Conservation (phyloP, 495 filamentous ascomycete genomes). For the Penicillium diatomitis region DNA sequence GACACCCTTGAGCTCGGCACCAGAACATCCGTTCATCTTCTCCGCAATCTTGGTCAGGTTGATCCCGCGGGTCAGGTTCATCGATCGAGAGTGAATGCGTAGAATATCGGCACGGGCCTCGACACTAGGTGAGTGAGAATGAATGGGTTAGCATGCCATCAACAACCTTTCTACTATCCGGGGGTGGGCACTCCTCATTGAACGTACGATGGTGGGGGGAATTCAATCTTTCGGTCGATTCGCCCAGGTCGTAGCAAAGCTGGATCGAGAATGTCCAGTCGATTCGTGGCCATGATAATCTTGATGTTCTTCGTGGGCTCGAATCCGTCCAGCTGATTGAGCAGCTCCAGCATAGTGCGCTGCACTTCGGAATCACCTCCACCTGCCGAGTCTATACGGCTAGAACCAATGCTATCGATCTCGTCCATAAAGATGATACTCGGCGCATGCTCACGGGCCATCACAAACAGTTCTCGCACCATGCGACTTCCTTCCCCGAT, state of each 20-base stretch:
- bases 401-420: conserved; percentile 97
- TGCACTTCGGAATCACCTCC: conserved; percentile 99
- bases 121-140: conserved; percentile 38
- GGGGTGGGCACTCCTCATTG: conserved; percentile 13
- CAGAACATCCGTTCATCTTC: conserved; percentile 99
- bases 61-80: conserved; percentile 98
- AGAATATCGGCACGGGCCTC: conserved; percentile 97
- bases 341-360: conserved; percentile 95
- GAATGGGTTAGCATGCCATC: conserved; percentile 4
- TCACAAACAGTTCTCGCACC: conserved; percentile 98
- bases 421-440: conserved; percentile 99
- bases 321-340: conserved; percentile 98
- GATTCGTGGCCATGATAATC: conserved; percentile 99
- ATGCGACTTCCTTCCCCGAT: conserved; percentile 97
- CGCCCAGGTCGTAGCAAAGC: conserved; percentile 88
- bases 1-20: conserved; percentile 93
- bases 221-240: conserved; percentile 99
- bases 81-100: conserved; percentile 89
- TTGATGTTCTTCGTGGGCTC: conserved; percentile 99
- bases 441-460: conserved; percentile 98
- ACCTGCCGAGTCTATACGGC: conserved; percentile 87
- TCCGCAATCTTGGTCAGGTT: conserved; percentile 97
- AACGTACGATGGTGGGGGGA: conserved; percentile 75
- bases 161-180: too few relatives aligned
- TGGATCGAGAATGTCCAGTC: conserved; percentile 93